phyloP scores from a whole-genome alignment of 2,329 filamentous ascomycete species.

The Dactylella cylindrospora region DNA sequence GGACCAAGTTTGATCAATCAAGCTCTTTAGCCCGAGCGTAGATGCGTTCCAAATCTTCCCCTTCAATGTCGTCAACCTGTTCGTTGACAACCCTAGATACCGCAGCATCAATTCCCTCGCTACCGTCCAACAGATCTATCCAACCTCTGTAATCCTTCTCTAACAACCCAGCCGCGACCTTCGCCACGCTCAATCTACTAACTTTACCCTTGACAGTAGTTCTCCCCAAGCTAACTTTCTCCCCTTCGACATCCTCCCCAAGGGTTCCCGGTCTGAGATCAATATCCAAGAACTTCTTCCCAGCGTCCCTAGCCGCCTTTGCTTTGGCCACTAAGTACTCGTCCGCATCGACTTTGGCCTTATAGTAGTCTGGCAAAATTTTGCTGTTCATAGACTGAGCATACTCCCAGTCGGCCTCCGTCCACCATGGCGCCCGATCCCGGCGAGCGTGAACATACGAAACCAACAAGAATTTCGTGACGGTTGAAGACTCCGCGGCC shows the following conservation, averaged over 20 bases:
- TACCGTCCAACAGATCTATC: conserved; percentile 46
- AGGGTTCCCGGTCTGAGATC: conserved; percentile 50
- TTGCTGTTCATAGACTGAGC: conserved; percentile 48
- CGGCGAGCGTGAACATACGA: conserved; percentile 63
- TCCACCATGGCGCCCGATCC: conserved; percentile 60
- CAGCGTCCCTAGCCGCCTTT: conserved; percentile 18
- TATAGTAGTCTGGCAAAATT: conserved; percentile 59
- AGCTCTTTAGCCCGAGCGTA: no score
- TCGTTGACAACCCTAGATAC: conserved; percentile 43
- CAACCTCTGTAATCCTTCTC: conserved; percentile 55
- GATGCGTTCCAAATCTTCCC: conserved; percentile 31
- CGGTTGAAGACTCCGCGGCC: conserved; percentile 58
- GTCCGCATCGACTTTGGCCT: conserved; percentile 64
- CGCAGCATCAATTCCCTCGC: conserved; percentile 44
- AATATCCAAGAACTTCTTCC: conserved; percentile 29
- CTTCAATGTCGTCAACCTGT: conserved; percentile 27
- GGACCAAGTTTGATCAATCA: no score
- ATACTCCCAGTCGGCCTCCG: conserved; percentile 51
- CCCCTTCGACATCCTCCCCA: conserved; percentile 56
- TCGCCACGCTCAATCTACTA: conserved; percentile 63
- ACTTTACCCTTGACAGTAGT: conserved; percentile 53
- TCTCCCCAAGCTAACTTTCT: conserved; percentile 54
- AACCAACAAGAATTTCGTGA: conserved; percentile 66
- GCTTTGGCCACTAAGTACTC: conserved; percentile 42
- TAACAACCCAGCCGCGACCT: conserved; percentile 61